Evolutionary conservation across 495 filamentous ascomycete genomes (phyloP), one percentile per base, ranked within the genome.

Genomic region (Talaromyces wortmannii): DNA sequence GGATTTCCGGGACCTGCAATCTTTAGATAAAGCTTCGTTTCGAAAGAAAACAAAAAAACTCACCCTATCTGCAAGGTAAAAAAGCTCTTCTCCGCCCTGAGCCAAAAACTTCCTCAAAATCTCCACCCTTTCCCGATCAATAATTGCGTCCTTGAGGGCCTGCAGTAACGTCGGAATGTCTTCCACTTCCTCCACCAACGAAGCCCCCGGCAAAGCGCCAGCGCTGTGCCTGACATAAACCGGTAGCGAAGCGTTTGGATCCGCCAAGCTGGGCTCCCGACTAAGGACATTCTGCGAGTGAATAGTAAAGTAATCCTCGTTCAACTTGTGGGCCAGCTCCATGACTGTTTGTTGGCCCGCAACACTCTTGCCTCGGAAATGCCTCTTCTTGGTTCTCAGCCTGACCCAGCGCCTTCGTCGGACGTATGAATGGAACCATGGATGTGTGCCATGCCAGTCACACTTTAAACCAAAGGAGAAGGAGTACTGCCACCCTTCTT

Each of bases 401-500:
- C 95, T 72, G 23, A 95, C 82, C 95, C 95, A 99, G 13, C 90
- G 80, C 56, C 95, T 78, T 52, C 95, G 78, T 6, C 95, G 80
- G 10, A 95, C 95, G 71, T 92, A 97, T 3, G 89, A 92, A 68
- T 91, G 89, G 64, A 89, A 95, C 89, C 91, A 97, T 16, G 85
- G 84, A 64, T 90, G 86, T 30, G 87, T 87, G 6, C 91, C 89
- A 70, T 97, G 95, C 95, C 95, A 99, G 2, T 85, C 81, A 52
- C 89, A 92, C 12, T 71, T 73, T 46, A 80, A 84, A 2, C 74
- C 68, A 61, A 97, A 99, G 56, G 84, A 87, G 71, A 96, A 90
- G 17, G 87, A 88, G 63, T 99, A 99, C 62, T 92, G 82, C 95
- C 95, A 99, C 3, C 95, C 95, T 57, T 95, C 90, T 56, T 92